Evolutionary conservation across 2,329 filamentous ascomycete genomes (phyloP).

Genomic region (Colletotrichum incanum): DNA sequence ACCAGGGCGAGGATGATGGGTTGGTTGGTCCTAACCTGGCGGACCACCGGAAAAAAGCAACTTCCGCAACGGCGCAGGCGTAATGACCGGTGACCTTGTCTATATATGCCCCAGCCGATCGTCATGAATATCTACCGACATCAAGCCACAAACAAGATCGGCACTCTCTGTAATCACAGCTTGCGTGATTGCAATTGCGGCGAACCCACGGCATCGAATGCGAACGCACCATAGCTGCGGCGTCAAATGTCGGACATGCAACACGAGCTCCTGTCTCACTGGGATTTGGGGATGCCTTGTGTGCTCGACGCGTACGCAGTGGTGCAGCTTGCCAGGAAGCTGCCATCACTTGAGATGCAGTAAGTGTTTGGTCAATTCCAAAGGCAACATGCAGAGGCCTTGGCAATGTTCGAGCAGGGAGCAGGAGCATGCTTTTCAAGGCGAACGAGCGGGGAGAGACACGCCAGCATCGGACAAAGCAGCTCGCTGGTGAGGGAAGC

Average conservation of each 20-base stretch:
- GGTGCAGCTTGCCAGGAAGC: background rate
- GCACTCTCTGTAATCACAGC: background rate
- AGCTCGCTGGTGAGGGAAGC: background rate
- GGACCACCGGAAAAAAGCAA: background rate
- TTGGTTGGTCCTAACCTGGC: background rate
- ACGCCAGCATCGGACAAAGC: constrained; percentile 2
- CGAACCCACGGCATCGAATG: background rate
- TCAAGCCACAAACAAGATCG: constrained; percentile 16
- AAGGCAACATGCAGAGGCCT: constrained; percentile 6
- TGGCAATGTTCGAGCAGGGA: constrained; percentile 26
- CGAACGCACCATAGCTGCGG: constrained; percentile 13
- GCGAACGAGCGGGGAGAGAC: constrained; percentile 8
- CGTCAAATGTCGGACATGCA: constrained; percentile 25
- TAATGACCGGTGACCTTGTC: background rate
- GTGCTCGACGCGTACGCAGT: constrained; percentile 7
- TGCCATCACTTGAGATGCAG: background rate
- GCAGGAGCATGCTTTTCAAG: background rate
- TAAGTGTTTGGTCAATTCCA: background rate
- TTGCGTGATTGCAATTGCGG: background rate
- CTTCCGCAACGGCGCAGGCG: background rate
- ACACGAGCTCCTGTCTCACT: background rate
- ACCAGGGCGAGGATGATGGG: background rate
- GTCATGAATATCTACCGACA: background rate
- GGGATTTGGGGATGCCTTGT: background rate
- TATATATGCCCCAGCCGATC: background rate